These are phyloP conservation scores for Drechslerella coelobrocha DNA, from an alignment of 2,329 filamentous ascomycete genomes.

Conservation along the genomic window DNA sequence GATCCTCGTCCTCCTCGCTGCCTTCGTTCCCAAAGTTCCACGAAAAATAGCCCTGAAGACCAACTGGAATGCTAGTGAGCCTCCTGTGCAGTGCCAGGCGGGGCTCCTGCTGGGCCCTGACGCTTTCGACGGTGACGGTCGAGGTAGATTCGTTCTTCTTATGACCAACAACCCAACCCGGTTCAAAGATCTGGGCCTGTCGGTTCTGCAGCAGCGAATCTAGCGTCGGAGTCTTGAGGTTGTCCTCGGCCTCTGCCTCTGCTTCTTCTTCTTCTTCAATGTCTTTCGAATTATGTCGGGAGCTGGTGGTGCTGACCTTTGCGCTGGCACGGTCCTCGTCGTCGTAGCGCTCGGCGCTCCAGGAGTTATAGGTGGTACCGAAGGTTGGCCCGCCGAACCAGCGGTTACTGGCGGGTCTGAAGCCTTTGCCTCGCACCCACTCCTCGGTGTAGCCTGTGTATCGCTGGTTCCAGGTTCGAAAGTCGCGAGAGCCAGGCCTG, in stretches of 20 bases:
- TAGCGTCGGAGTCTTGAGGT: slow-evolving; percentile 46
- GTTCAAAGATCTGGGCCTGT: slow-evolving; percentile 41
- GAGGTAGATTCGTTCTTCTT: slow-evolving; percentile 45
- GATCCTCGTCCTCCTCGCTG: slow-evolving; percentile 39
- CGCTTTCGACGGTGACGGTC: slow-evolving; percentile 47
- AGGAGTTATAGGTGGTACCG: slow-evolving; percentile 28
- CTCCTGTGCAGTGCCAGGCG: slow-evolving; percentile 23
- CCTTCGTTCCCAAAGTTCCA: slow-evolving; percentile 31
- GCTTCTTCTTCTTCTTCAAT: slow-evolving; percentile 12
- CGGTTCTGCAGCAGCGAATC: slow-evolving; percentile 32
- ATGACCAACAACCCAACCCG: slow-evolving; percentile 39
- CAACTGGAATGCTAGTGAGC: slow-evolving; percentile 39
- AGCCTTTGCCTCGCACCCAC: slow-evolving; percentile 48
- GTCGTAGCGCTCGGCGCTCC: slow-evolving; percentile 17
- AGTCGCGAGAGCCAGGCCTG: slow-evolving; percentile 20
- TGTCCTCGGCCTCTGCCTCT: slow-evolving; percentile 23
- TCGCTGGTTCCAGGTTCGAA: slow-evolving; percentile 43
- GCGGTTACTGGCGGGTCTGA: slow-evolving; percentile 44
- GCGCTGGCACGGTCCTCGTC: slow-evolving; percentile 10
- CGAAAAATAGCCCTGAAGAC: slow-evolving; percentile 43
- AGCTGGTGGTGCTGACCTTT: slow-evolving; percentile 33
- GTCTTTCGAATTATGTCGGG: not conserved
- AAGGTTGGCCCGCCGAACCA: slow-evolving; percentile 48
- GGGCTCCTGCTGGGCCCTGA: slow-evolving; percentile 19
- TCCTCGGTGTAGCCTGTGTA: slow-evolving; percentile 47